Conservation (phyloP, 148 eudicot species). For the Tetragonia tetragonoides region DNA sequence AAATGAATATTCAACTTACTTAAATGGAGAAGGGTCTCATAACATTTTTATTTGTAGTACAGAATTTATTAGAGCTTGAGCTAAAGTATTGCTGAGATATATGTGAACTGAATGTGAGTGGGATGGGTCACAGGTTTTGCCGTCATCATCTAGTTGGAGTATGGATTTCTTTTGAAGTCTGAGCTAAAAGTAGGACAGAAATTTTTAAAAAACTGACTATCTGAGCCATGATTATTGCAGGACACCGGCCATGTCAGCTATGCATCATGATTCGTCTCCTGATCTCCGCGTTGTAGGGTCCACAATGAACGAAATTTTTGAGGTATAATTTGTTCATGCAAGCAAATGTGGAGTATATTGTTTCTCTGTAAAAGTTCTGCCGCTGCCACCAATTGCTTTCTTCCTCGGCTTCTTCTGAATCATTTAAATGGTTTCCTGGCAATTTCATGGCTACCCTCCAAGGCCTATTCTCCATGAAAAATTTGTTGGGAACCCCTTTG, state of each 20-base stretch:
- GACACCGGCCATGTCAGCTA: constrained; percentile 86
- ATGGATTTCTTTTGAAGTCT: neutral
- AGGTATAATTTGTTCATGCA: constrained; percentile 34
- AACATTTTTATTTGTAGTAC: neutral
- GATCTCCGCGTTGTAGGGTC: constrained; percentile 62
- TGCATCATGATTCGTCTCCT: constrained; percentile 77
- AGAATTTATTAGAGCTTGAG: neutral
- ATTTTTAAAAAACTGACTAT: neutral
- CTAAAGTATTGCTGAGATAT: too few relatives aligned
- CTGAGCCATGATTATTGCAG: constrained; percentile 33
- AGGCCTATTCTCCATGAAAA: too few relatives aligned
- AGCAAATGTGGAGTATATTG: neutral
- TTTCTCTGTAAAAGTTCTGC: neutral
- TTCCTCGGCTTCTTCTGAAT: neutral
- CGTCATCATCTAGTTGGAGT: neutral
- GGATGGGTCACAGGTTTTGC: too few relatives aligned
- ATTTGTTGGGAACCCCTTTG: too few relatives aligned
- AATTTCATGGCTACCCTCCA: neutral
- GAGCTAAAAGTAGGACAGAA: neutral
- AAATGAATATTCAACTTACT: neutral
- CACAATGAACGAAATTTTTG: constrained; percentile 56
- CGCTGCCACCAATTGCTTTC: neutral
- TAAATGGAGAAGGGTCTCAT: neutral
- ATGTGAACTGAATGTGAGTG: too few relatives aligned
- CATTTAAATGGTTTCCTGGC: neutral